Evolutionary conservation across 768 basidiomycete species (phyloP), one percentile per base, ranked within the genome.

Genomic region (Boletus rufocinnamomeus): DNA sequence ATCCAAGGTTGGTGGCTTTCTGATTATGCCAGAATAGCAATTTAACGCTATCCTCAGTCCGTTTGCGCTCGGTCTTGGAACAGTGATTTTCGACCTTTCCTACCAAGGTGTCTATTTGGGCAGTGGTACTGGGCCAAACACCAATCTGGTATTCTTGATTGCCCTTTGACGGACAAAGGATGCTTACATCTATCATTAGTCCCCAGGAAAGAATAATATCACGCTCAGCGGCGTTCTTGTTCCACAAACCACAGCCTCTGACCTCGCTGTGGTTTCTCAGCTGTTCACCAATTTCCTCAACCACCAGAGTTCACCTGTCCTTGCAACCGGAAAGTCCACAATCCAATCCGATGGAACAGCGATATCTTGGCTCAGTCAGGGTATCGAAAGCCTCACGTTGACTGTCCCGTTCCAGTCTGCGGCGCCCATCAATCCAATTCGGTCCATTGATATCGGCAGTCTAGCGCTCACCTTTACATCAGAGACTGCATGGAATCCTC

Each of bases 251-350:
- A 73, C 73, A 25, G 58, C 79, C 11, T 66, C 72, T 7, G 73
- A 80, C 46, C 78, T 89, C 41, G 75, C 71, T 4, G 63, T 67
- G n/a, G 74, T 89, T 48, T 86, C 86, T 8, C 68, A 81, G 53
- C 74, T 91, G 43, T 91, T 91, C 71, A 88, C 86, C 17, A 81
- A 83, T 48, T 90, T 88, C 66, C 74, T 91, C 61, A 90, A 91
- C 64, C 80, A 85, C 25, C 81, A 83, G 25, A 69, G 63, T 19
- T 83, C 86, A 4, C 78, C 75, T 4, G 85, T 90, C 38, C 66
- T 84, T 56, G 89, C 87, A 2, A 76, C 73, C 14, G 89, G 88
- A 17, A 68, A 74, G 50, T 85, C 85, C 23, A 84, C 87, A 11
- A 68, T 80, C 4, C 86, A 86, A 60, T 49, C 72, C 4, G 84